These are phyloP conservation scores for Intubia oerlemansii DNA, from an alignment of 2,329 filamentous ascomycete genomes.

Conservation along the genomic window DNA sequence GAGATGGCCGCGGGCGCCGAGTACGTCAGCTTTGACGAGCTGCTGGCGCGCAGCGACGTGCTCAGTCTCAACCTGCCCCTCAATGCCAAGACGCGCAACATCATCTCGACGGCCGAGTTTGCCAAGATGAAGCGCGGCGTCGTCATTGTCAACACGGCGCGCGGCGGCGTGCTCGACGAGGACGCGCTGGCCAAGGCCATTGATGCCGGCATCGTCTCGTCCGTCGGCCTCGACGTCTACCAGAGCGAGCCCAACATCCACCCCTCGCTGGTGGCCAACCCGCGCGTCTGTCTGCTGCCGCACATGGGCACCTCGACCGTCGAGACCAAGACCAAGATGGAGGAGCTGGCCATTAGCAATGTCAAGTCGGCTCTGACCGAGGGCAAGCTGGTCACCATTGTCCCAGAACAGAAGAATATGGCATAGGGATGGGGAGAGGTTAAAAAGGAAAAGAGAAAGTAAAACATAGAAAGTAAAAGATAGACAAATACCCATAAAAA, in stretches of 20 bases:
- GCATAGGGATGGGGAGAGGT: background rate
- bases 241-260: slow-evolving; percentile 39
- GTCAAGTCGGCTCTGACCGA: slow-evolving; percentile 1
- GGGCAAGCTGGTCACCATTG: slow-evolving; percentile 2
- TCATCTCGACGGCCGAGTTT: slow-evolving; percentile 28
- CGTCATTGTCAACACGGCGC: slow-evolving; percentile 34
- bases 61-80: slow-evolving; percentile 26
- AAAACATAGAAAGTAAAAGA: background rate
- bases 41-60: slow-evolving; percentile 25
- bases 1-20: slow-evolving; percentile 15
- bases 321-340: slow-evolving; percentile 15
- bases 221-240: slow-evolving; percentile 34
- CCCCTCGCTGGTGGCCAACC: slow-evolving; percentile 34
- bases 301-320: slow-evolving; percentile 47
- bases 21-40: slow-evolving; percentile 13
- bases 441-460: no score
- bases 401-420: slow-evolving; percentile 2
- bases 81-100: slow-evolving; percentile 18
- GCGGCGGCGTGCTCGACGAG: slow-evolving; percentile 35
- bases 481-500: background rate
- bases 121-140: slow-evolving; percentile 31
- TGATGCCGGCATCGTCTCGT: slow-evolving; percentile 29
- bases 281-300: slow-evolving; percentile 38
- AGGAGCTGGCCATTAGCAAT: slow-evolving; percentile 3
- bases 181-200: slow-evolving; percentile 29